Evolutionary conservation across 495 filamentous ascomycete genomes (phyloP), one percentile per base, ranked within the genome.

Genomic region (Sporormia fimetaria): DNA sequence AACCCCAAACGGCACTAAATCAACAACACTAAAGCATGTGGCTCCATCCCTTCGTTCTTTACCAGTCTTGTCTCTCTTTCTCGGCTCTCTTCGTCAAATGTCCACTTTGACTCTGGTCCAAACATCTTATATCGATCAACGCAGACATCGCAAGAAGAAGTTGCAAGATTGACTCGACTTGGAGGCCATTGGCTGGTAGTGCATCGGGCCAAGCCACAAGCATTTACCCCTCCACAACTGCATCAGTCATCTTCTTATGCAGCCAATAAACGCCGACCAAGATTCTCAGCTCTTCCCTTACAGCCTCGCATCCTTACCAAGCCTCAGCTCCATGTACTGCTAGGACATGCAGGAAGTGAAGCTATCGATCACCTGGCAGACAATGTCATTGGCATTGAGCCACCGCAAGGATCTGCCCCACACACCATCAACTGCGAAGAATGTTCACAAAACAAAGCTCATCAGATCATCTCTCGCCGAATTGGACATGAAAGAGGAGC

Each of bases 31-130:
- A 7, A 43, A 43, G 24, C 40, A 23, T 12, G 31, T 43, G 4
- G 40, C 40, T 7, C 40, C 10, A 35, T 43, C 6, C 40, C 30
- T 6, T 35, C 40, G 12, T 43, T 43, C 40, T 43, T 43, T 21
- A 37, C 40, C 3, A 33, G 21, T 21, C 31, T 43, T 4, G 40
- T 43, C 3, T 43, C 40, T 12, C 40, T 43, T 7, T 33, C 28
- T 3, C 40, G 40, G 8, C 40, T 43, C 4, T 8, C 8, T 2
- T 43, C 30, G 20, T 33, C 30, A 14, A 43, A 35, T 25, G 22
- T 43, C 40, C 30, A 43, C 31, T 43, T 43, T 21, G 40, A 43
- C 30, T 43, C 40, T 6, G 31, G 40, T 7, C 3, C 15, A 14
- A 43, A 43, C 21, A 15, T 5, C 21, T 30, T 43, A n/a, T 43